Evolutionary conservation across 2,329 filamentous ascomycete genomes (phyloP).

Genomic region (Nothophoma quercina): DNA sequence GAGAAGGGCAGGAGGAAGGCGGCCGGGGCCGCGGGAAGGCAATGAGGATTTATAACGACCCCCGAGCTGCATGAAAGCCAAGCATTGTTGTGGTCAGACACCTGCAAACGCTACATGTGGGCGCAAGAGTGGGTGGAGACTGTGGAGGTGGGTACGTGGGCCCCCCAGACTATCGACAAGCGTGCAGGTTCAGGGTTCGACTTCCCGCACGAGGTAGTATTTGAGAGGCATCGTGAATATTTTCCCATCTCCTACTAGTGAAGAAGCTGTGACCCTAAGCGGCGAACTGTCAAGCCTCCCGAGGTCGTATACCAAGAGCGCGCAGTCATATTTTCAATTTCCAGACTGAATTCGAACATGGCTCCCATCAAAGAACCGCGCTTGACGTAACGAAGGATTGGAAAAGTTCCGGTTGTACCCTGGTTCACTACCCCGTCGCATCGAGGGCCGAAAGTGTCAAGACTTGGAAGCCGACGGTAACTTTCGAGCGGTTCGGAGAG

Average conservation of each 20-base stretch:
- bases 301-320: too few relatives aligned
- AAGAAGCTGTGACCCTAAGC: too few relatives aligned
- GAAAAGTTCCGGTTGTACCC: constrained; percentile 7
- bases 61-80: constrained; percentile 10
- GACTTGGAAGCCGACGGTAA: neutral
- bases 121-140: constrained; percentile 11
- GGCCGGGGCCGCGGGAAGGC: neutral
- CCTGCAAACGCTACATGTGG: constrained; percentile 8
- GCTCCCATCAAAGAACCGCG: neutral
- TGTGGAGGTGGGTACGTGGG: constrained; percentile 13
- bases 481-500: neutral
- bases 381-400: constrained; percentile 8
- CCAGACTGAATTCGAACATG: neutral
- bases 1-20: neutral
- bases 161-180: constrained; percentile 1
- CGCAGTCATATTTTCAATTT: neutral
- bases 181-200: constrained; percentile 7
- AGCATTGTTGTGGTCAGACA: constrained; percentile 8
- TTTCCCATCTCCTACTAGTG: too few relatives aligned
- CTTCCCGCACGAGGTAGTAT: neutral
- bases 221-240: too few relatives aligned
- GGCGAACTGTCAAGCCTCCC: too few relatives aligned
- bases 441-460: constrained; percentile 6
- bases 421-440: constrained; percentile 8
- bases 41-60: constrained; percentile 6